These are phyloP conservation scores for Cocos nucifera DNA, from an alignment of 176 grass and related monocot species.

Conservation along the genomic window DNA sequence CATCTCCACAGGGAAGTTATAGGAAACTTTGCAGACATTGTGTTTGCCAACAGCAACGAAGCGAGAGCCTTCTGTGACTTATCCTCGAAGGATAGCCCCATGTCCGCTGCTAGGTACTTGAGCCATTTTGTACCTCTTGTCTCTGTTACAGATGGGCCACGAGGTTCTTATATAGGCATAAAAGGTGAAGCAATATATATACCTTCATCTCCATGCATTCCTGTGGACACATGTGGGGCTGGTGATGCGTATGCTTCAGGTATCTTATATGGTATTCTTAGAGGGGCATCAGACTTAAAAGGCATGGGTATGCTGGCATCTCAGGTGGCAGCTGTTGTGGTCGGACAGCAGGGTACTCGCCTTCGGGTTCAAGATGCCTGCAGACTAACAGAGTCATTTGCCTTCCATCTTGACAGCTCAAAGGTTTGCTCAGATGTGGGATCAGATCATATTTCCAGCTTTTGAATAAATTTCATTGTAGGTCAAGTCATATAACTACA, in stretches of 20 bases:
- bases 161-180: constrained; percentile 72
- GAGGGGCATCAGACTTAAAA: constrained; percentile 68
- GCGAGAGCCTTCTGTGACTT: constrained; percentile 31
- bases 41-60: too few relatives aligned
- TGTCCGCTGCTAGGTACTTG: constrained; percentile 55
- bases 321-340: constrained; percentile 58
- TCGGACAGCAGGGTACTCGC: constrained; percentile 82
- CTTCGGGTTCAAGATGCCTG: constrained; percentile 60
- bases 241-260: constrained; percentile 89
- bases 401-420: constrained; percentile 53
- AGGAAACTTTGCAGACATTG: too few relatives aligned
- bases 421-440: constrained; percentile 45
- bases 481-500: too few relatives aligned
- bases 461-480: constrained; percentile 12
- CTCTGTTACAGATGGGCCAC: constrained; percentile 61
- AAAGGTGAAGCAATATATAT: constrained; percentile 90
- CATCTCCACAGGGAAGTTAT: constrained; percentile 13
- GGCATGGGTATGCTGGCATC: constrained; percentile 68
- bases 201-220: constrained; percentile 53
- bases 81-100: constrained; percentile 39
- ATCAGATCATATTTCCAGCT: constrained; percentile 40
- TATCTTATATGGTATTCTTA: constrained; percentile 72
- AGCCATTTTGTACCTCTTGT: constrained; percentile 73
- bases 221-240: constrained; percentile 75
- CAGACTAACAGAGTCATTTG: constrained; percentile 48